Evolutionary conservation across 2,329 filamentous ascomycete genomes (phyloP).

Genomic region (Apiospora kogelbergensis): DNA sequence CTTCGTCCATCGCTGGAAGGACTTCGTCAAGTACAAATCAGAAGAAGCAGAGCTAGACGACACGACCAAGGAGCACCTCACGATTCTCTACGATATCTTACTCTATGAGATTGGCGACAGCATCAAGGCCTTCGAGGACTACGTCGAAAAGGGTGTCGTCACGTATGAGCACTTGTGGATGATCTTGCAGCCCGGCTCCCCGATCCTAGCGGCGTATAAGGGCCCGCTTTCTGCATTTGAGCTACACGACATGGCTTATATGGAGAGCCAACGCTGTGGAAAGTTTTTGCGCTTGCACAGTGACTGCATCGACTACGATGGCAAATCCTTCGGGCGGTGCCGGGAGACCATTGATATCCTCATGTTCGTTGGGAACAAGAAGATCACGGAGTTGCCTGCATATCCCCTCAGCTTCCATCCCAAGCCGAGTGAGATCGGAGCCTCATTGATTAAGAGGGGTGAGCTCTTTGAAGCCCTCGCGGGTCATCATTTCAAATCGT

Average conservation of each 20-base stretch:
- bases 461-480: slow-evolving; percentile 44
- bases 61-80: slow-evolving; percentile 45
- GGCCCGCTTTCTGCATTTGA: slow-evolving; percentile 40
- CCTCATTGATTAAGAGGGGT: slow-evolving; percentile 39
- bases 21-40: slow-evolving; percentile 39
- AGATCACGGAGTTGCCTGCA: slow-evolving; percentile 42
- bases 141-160: slow-evolving; percentile 52
- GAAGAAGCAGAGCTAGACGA: slow-evolving; percentile 41
- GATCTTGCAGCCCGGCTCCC: slow-evolving; percentile 47
- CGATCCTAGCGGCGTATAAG: slow-evolving; percentile 36
- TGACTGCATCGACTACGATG: slow-evolving; percentile 48
- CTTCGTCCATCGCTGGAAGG: slow-evolving; percentile 65
- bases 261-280: slow-evolving; percentile 36
- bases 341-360: slow-evolving; percentile 6
- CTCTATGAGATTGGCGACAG: slow-evolving; percentile 50
- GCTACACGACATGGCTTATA: slow-evolving; percentile 38
- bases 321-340: slow-evolving; percentile 41
- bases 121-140: slow-evolving; percentile 51
- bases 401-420: slow-evolving; percentile 47
- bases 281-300: slow-evolving; percentile 39
- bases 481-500: slow-evolving; percentile 49
- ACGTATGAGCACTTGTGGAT: slow-evolving; percentile 54
- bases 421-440: slow-evolving; percentile 34
- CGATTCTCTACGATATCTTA: slow-evolving; percentile 47
- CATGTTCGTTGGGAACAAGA: slow-evolving; percentile 43